Evolutionary conservation across 2,329 filamentous ascomycete genomes (phyloP), one percentile per base, ranked within the genome.

Genomic region (Trichoderma afroharzianum): DNA sequence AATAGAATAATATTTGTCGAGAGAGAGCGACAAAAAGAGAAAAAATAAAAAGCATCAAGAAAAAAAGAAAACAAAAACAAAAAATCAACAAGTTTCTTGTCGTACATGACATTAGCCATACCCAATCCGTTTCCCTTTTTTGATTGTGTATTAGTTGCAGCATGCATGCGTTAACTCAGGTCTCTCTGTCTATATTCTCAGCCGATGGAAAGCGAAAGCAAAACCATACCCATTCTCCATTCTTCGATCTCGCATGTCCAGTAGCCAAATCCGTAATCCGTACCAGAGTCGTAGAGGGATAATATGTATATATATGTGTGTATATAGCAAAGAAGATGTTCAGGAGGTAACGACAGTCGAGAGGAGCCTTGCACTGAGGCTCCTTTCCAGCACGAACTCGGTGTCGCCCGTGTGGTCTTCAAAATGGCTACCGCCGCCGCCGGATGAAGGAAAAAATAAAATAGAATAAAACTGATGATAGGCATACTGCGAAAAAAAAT

Each of bases 71-170:
- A 8, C 15, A 43, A 43, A 32, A 33, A 26, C 59, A 66, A 74
- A 74, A 77, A 73, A 47, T 33, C 74, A 74, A 74, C 69, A 75
- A 74, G 77, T 73, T 73, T 77, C 78, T 80, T 79, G 75, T 78
- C 77, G 75, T 79, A 80, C 78, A 79, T 80, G 74, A 75, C 74
- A 74, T 76, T 75, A 73, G 73, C 74, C 75, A 77, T 79, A 79
- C 78, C 77, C 78, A 80, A 79, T 74, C 76, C 74, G 74, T 74
- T 43, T 73, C 76, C 75, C 74, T 79, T 80, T 79, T 71, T 79
- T 79, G 72, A 73, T 79, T 75, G 76, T 77, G 76, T 80, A 81
- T 80, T 80, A 80, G 75, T 77, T 80, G 81, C 80, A 81, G 75
- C 76, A 72, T 78, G 76, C 75, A 78, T 79, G 76, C 73, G 55